Conservation (phyloP, 345 rosid genomes). For the Hibiscus trionum region DNA sequence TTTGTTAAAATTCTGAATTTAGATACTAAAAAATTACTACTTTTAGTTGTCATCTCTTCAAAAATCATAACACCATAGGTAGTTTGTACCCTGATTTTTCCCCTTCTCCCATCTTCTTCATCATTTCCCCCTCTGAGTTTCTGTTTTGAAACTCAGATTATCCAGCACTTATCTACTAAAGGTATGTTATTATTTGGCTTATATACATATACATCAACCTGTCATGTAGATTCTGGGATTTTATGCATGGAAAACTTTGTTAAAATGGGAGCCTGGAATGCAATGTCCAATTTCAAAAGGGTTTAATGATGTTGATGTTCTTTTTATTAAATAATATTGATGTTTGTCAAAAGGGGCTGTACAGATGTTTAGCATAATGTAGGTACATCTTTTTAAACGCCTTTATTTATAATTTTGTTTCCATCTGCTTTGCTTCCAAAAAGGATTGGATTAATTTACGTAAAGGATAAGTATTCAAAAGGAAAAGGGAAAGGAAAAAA, state of each 20-base stretch:
- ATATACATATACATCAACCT: background rate
- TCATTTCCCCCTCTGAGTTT: background rate
- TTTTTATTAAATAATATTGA: no score
- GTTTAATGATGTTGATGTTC: no score
- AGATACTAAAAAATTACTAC: background rate
- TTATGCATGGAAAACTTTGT: background rate
- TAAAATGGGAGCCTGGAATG: background rate
- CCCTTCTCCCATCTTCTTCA: background rate
- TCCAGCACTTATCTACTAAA: background rate
- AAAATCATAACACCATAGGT: background rate
- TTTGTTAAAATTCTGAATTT: conserved; percentile 2
- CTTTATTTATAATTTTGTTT: background rate
- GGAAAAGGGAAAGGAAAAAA: background rate
- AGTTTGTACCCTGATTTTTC: background rate
- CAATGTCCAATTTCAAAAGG: no score
- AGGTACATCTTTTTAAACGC: background rate
- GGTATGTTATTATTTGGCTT: background rate
- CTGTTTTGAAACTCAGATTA: background rate
- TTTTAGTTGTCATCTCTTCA: background rate
- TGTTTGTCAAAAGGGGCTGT: no score
- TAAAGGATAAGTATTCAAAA: conserved; percentile 4
- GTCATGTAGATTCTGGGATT: background rate
- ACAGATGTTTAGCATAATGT: no score
- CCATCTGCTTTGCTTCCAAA: background rate
- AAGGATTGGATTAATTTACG: background rate